Evolutionary conservation across 2,329 filamentous ascomycete species (phyloP).

Genomic region (Pleochaeta shiraiana): DNA sequence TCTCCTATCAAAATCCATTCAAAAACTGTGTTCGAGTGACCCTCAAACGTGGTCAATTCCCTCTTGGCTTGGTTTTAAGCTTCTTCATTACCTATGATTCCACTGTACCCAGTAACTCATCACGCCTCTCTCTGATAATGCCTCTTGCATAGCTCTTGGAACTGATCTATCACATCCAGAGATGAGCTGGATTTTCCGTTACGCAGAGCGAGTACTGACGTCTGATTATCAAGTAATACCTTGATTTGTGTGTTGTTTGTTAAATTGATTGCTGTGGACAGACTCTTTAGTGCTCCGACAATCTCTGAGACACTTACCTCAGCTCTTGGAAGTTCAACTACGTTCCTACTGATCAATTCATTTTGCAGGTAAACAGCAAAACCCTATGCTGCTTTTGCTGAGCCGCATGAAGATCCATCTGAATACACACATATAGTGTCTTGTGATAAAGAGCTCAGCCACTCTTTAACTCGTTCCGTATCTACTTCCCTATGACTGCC

Average conservation of each 20-base stretch:
- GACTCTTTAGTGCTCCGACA: no score
- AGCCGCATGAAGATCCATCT: no score
- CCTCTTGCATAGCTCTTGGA: not conserved
- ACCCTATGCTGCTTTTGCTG: no score
- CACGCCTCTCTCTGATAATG: not conserved
- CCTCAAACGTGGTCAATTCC: not conserved
- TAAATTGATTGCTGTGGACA: not conserved
- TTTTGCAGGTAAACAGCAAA: no score
- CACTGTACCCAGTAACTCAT: not conserved
- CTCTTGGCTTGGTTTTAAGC: not conserved
- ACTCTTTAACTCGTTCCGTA: no score
- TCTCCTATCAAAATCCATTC: not conserved
- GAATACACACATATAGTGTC: no score
- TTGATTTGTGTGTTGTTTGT: not conserved
- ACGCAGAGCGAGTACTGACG: not conserved
- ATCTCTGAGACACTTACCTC: no score
- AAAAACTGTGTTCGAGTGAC: not conserved
- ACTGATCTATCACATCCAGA: not conserved
- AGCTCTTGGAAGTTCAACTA: no score
- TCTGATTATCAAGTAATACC: not conserved
- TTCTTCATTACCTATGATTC: not conserved
- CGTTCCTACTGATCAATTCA: no score
- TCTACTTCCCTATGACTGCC: no score
- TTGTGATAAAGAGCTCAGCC: no score
- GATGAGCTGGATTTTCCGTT: not conserved